These are phyloP conservation scores for Glaciozyma antarctica DNA, from an alignment of 768 basidiomycete species.

Conservation along the genomic window DNA sequence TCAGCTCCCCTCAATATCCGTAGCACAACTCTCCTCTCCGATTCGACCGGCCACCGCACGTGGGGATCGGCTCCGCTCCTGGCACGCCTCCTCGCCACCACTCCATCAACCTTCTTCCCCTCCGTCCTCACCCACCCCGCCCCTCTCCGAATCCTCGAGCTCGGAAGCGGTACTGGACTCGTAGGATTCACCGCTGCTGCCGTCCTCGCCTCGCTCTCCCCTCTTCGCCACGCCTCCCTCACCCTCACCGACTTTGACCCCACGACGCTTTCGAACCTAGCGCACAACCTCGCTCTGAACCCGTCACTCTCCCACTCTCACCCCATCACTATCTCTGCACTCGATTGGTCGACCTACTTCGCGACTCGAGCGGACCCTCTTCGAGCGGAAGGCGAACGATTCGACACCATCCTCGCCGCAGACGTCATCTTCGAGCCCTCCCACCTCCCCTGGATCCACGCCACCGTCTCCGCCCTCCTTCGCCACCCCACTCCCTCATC, in stretches of 20 bases:
- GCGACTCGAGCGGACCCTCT: neutral
- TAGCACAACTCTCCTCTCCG: constrained; percentile 56
- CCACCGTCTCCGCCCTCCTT: constrained; percentile 52
- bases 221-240: constrained; percentile 39
- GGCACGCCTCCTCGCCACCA: constrained; percentile 51
- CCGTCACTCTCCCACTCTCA: constrained; percentile 32
- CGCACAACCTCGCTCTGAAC: constrained; percentile 53
- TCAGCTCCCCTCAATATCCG: constrained; percentile 48
- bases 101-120: constrained; percentile 44
- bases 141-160: constrained; percentile 53
- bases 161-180: constrained; percentile 78
- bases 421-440: constrained; percentile 67
- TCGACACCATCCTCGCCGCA: constrained; percentile 66
- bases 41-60: constrained; percentile 66
- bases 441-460: constrained; percentile 61
- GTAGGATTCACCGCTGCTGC: constrained; percentile 61
- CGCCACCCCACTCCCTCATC: constrained; percentile 4
- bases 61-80: constrained; percentile 73
- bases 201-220: constrained; percentile 38
- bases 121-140: neutral
- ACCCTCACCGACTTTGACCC: constrained; percentile 58
- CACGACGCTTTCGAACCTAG: constrained; percentile 60
- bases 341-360: constrained; percentile 53
- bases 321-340: constrained; percentile 44
- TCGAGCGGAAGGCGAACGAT: constrained; percentile 42